Base-by-base conservation (phyloP, 2,329 filamentous ascomycete genomes). In the Diaporthe capsici region DNA sequence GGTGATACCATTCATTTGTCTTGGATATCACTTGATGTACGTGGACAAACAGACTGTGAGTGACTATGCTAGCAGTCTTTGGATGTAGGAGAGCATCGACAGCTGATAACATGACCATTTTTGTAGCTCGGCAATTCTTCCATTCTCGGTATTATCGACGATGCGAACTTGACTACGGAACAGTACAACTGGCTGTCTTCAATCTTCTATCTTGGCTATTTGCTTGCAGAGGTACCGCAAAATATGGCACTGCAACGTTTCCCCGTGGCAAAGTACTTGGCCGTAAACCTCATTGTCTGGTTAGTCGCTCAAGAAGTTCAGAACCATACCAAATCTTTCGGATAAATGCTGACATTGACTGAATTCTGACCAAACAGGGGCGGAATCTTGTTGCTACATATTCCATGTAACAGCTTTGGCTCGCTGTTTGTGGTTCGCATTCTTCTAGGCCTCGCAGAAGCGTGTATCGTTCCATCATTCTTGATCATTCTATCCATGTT, bases 11-110 rank as follows among this genome's bases (percentile, higher is more conserved):
- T 85, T 85, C 73, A 78, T 85, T 34, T 85, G 83, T 70, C 77
- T 85, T 28, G 83, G 83, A 13, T 85, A 85, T 75, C 83, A 85
- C 75, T 77, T 85, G 44, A 85, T 85, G 83, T 85, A 84, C 76
- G 80, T 85, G 4, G 76, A 85, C 74, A 77, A 76, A 31, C 76
- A 77, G 25, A 77, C 76, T 17, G 76, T 74, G 37, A 70, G 74
- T 74, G 28, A 37, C 22, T 12, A 12, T 1, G 6, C 17, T 4
- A 20, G 1, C 1, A 8, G 8, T 13, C 13, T 6, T 12, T 4
- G n/a, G 3, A 2, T 17, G 4, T 7, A 1, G 20, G 6, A 22
- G 34, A n/a, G 28, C 6, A 4, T 34, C 28, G 22, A 61, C n/a
- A 2, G 34, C 49, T 67, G 31, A 65, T 22, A 37, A n/a, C 3